Conservation (phyloP, 768 basidiomycete genomes). For the Hygrocybe coccinea region DNA sequence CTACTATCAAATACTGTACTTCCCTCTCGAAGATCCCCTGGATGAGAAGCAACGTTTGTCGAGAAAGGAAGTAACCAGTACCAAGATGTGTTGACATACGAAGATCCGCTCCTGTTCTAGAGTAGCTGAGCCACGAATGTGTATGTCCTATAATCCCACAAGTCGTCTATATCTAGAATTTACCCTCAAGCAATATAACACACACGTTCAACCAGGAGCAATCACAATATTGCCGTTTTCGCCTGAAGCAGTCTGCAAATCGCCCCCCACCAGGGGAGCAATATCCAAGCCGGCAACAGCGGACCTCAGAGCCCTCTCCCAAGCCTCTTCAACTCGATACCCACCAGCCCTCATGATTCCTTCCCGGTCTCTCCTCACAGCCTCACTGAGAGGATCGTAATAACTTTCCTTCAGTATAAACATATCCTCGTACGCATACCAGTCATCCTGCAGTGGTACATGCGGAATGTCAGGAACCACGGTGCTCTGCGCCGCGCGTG, state of each 20-base stretch:
- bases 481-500: conserved; percentile 59
- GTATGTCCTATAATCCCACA: not conserved
- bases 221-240: conserved; percentile 44
- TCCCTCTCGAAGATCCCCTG: conserved; percentile 65
- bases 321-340: conserved; percentile 75
- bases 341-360: conserved; percentile 82
- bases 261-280: conserved; percentile 40
- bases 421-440: conserved; percentile 69
- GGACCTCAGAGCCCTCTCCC: conserved; percentile 73
- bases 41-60: conserved; percentile 44
- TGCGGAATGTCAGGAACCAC: conserved; percentile 78
- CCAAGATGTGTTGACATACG: conserved; percentile 26
- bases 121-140: not conserved
- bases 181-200: not conserved
- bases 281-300: conserved; percentile 73
- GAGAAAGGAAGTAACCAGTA: conserved; percentile 53
- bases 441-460: conserved; percentile 70
- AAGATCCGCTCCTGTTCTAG: not conserved
- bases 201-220: conserved; percentile 31
- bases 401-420: conserved; percentile 55
- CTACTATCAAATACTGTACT: conserved; percentile 80
- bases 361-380: conserved; percentile 68
- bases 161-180: not conserved
- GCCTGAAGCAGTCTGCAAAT: conserved; percentile 7
- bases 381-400: conserved; percentile 69